Conservation (phyloP, 306 rosid genomes). For the Begonia fuchsioides region DNA sequence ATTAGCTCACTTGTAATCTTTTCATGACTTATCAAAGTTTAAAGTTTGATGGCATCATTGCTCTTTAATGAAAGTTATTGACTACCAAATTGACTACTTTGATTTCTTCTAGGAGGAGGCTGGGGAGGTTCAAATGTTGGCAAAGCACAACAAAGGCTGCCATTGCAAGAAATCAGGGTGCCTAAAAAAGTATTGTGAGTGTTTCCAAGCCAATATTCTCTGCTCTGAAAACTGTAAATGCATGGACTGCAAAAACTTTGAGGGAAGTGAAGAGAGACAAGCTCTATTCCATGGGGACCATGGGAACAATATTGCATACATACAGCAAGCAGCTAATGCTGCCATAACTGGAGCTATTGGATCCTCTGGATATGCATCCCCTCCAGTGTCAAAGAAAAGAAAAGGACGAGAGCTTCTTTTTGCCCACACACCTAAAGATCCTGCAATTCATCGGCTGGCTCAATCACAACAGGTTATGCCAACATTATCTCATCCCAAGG, state of each 20-base stretch:
- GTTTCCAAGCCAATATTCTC: conserved; percentile 97
- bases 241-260: conserved; percentile 98
- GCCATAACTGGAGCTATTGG: conserved; percentile 99
- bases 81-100: conserved; percentile 11
- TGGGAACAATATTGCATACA: conserved; percentile 50
- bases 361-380: conserved; percentile 77
- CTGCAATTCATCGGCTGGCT: conserved; percentile 42
- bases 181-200: conserved; percentile 92
- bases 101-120: conserved; percentile 61
- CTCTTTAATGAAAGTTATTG: conserved; percentile 3
- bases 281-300: conserved; percentile 90
- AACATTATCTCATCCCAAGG: background rate
- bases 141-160: conserved; percentile 96
- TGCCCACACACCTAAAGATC: conserved; percentile 63
- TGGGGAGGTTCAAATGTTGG: conserved; percentile 74
- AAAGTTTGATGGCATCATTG: too few species aligned
- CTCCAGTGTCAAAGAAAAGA: conserved; percentile 70
- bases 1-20: too few species aligned
- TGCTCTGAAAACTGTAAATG: conserved; percentile 98
- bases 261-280: conserved; percentile 99
- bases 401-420: conserved; percentile 62
- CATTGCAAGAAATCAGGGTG: conserved; percentile 99
- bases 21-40: too few species aligned
- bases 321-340: conserved; percentile 98
- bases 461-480: conserved; percentile 67